Evolutionary conservation across 371 early-diverging fungal species (phyloP).

Genomic region (Circinella umbellata): DNA sequence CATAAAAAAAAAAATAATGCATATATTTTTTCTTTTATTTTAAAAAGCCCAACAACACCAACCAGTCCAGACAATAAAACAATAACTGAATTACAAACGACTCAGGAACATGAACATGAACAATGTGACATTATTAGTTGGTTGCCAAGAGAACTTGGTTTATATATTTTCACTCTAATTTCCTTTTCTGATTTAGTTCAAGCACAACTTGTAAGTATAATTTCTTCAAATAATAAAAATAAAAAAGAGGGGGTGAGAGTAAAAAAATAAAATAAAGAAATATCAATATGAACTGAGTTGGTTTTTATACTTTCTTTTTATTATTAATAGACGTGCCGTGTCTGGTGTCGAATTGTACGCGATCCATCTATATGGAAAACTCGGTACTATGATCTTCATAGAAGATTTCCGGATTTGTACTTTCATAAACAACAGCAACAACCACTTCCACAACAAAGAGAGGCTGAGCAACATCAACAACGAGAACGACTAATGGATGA

Average conservation of each 20-base stretch:
- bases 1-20: not conserved
- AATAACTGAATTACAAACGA: constrained; percentile 4
- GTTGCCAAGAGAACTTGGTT: constrained; percentile 41
- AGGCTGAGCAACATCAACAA: not conserved
- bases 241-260: not conserved
- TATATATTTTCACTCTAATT: constrained; percentile 36
- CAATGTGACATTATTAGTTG: constrained; percentile 30
- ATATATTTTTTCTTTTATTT: not conserved
- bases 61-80: not conserved
- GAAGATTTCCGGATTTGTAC: constrained; percentile 38
- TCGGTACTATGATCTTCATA: constrained; percentile 28
- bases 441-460: not conserved
- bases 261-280: too few species aligned
- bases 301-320: too few species aligned
- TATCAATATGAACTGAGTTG: too few species aligned
- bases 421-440: constrained; percentile 25
- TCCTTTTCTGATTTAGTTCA: constrained; percentile 41
- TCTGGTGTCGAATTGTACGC: constrained; percentile 40
- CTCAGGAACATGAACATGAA: constrained; percentile 25
- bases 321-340: constrained; percentile 35
- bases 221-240: not conserved
- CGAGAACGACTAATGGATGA: not conserved
- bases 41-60: constrained; percentile 5
- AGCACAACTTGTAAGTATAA: constrained; percentile 41
- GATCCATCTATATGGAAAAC: constrained; percentile 45